A percentile compares a stretch with the other conserved stretches of the same genome.
phyloP scores from a whole-genome alignment of 805 yeast genomes.

The Candida stauntonica region DNA sequence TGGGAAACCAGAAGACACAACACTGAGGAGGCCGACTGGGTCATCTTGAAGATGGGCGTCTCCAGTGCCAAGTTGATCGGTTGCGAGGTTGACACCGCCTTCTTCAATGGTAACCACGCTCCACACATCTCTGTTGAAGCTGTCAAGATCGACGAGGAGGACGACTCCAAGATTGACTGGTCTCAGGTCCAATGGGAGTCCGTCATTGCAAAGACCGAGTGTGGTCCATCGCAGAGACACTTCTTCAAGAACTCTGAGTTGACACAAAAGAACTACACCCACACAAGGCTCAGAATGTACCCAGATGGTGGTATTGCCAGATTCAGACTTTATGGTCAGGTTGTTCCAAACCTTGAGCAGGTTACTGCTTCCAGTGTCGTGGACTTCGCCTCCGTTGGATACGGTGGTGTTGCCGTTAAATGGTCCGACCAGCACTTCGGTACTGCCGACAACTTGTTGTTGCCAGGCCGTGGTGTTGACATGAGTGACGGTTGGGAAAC shows the following conservation, averaged over 20 bases:
- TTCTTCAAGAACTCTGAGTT: slow-evolving; percentile 61
- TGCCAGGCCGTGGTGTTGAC: slow-evolving; percentile 93
- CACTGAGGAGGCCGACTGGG: slow-evolving; percentile 82
- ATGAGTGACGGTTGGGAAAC: slow-evolving; percentile 99
- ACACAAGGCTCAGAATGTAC: slow-evolving; percentile 82
- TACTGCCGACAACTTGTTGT: slow-evolving; percentile 77
- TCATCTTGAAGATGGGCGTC: slow-evolving; percentile 77
- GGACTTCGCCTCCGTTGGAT: slow-evolving; percentile 76
- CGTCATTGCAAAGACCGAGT: slow-evolving; percentile 65
- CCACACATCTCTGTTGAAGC: slow-evolving; percentile 87
- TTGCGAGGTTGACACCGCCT: slow-evolving; percentile 89
- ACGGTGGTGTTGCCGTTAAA: slow-evolving; percentile 85
- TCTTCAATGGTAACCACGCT: slow-evolving; percentile 93
- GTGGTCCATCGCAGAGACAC: slow-evolving; percentile 88
- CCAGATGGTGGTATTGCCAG: slow-evolving; percentile 99
- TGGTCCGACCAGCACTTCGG: slow-evolving; percentile 94
- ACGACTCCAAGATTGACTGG: slow-evolving; percentile 17
- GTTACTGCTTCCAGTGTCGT: slow-evolving; percentile 29
- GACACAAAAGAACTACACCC: slow-evolving; percentile 67
- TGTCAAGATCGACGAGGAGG: slow-evolving; percentile 32
- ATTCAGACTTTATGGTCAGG: slow-evolving; percentile 83
- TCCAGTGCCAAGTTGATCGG: slow-evolving; percentile 74
- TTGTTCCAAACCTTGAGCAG: slow-evolving; percentile 61
- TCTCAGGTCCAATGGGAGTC: slow-evolving; percentile 51
- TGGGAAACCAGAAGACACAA: slow-evolving; percentile 98